phyloP scores from a whole-genome alignment of 1,284 basidiomycete genomes.

The Ustilago esculenta region DNA sequence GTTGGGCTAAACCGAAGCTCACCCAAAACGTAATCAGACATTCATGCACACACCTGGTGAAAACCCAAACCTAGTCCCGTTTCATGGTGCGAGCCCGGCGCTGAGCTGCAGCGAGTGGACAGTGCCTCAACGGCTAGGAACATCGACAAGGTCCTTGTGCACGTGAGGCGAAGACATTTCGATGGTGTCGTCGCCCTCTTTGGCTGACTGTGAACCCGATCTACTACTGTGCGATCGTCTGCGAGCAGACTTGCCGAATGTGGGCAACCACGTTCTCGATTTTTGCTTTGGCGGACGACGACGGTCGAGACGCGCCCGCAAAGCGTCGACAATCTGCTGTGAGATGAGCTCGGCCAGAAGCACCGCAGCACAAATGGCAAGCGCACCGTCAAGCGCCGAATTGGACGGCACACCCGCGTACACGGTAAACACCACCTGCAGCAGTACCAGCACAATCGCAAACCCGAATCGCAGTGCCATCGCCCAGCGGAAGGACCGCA shows the following conservation, averaged over 20 bases:
- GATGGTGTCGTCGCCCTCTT: conserved; percentile 10
- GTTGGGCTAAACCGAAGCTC: not conserved
- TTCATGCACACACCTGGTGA: conserved; percentile 1
- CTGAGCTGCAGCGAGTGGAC: not conserved
- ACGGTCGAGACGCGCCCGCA: conserved; percentile 10
- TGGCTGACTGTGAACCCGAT: conserved; percentile 1
- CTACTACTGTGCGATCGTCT: conserved; percentile 4
- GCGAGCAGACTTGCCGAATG: not conserved
- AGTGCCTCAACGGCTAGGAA: not conserved
- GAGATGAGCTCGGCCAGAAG: conserved; percentile 31
- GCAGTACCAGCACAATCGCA: conserved; percentile 17
- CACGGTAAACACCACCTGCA: conserved; percentile 36
- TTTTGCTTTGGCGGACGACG: not conserved
- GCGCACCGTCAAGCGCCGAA: conserved; percentile 25
- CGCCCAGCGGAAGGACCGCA: conserved; percentile 20
- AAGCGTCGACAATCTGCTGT: conserved; percentile 24
- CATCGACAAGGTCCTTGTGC: not conserved
- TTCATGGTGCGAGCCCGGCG: not conserved
- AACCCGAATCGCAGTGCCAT: conserved; percentile 26
- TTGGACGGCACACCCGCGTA: conserved; percentile 14
- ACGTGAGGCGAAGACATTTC: conserved; percentile 10
- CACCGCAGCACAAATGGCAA: conserved; percentile 34
- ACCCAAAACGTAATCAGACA: conserved; percentile 2
- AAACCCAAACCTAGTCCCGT: conserved; percentile 7
- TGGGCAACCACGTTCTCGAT: not conserved